phyloP scores from a whole-genome alignment of 2,329 filamentous ascomycete species.

The Rhynchosporium graminicola region DNA sequence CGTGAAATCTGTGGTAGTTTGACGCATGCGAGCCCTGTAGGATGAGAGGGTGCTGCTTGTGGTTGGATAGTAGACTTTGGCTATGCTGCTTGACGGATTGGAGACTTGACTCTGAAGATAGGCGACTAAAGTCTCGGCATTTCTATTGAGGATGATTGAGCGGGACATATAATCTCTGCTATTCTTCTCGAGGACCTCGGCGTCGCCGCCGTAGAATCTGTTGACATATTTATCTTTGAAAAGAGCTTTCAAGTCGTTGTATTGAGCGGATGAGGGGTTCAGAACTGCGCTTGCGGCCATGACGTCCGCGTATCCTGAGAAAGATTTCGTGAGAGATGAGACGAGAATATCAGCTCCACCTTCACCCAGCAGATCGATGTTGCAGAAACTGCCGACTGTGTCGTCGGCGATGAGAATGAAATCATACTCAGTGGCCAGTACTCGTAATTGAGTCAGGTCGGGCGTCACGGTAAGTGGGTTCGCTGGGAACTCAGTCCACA shows the following conservation, averaged over 20 bases:
- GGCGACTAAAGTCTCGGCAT: constrained; percentile 44
- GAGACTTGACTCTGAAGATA: constrained; percentile 41
- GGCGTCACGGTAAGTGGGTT: constrained; percentile 49
- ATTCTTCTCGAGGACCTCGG: constrained; percentile 48
- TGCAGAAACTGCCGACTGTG: constrained; percentile 42
- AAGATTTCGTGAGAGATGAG: constrained; percentile 58
- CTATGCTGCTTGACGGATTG: constrained; percentile 38
- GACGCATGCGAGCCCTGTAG: constrained; percentile 38
- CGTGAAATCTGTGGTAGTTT: constrained; percentile 46
- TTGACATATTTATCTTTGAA: constrained; percentile 43
- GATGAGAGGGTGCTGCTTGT: constrained; percentile 27
- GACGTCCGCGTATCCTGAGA: constrained; percentile 57
- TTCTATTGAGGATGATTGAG: constrained; percentile 45
- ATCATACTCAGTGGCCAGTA: constrained; percentile 44
- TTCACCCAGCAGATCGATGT: constrained; percentile 47
- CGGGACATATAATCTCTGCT: constrained; percentile 48
- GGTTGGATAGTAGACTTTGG: constrained; percentile 48
- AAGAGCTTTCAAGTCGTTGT: constrained; percentile 42
- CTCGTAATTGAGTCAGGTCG: constrained; percentile 44
- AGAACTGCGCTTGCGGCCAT: constrained; percentile 54
- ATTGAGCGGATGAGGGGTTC: constrained; percentile 49
- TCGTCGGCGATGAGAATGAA: constrained; percentile 43
- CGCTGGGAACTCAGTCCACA: constrained; percentile 52
- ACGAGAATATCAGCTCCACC: constrained; percentile 51
- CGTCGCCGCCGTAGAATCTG: constrained; percentile 51